Evolutionary conservation across 2,329 filamentous ascomycete species (phyloP), one percentile per base, ranked within the genome.

Genomic region (Aspergillus tanneri): DNA sequence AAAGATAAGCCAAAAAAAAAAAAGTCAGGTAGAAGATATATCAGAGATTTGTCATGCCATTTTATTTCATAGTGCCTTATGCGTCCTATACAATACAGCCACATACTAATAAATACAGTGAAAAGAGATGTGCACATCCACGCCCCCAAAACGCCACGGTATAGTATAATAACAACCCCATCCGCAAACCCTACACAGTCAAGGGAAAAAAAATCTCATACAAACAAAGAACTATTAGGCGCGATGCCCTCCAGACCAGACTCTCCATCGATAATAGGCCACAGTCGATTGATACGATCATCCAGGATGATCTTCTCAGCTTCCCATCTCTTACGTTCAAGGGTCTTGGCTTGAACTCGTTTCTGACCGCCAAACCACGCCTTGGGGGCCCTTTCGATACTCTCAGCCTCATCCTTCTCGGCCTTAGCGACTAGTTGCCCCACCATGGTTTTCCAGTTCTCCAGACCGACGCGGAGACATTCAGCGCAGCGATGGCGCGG

Each of bases 391-490:
- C 64, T 64, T 18, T 66, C 59, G 8, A 67, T 54, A 34, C 52
- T 65, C 44, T 72, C 64, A 14, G 59, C 49, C 42, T 70, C 70
- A 6, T 71, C 67, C 14, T 60, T 57, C 27, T 68, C 61, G 5
- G 71, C 67, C 27, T 65, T 62, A 2, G 65, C 64, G n/a, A 75
- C 81, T 38, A 95, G 76, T 47, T 78, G 77, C 9, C 76, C 74
- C 16, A 93, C 84, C 87, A 97, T 97, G 22, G 77, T 79, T 38
- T 80, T 80, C 91, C 91, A 96, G 65, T 96, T 95, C 5, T 80
- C 78, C 1, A 96, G 76, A 0, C 88, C 88, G 2, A 87, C 83
- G 49, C 81, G 75, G 5, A 96, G 78, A 63, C 92, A 96, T 57
- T 92, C 80, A 25, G 81, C 81, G 65, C 91, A 96, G 30, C 81